These are phyloP conservation scores for Cryphonectria nitschkei DNA, from an alignment of 2,329 filamentous ascomycete species.

Conservation along the genomic window DNA sequence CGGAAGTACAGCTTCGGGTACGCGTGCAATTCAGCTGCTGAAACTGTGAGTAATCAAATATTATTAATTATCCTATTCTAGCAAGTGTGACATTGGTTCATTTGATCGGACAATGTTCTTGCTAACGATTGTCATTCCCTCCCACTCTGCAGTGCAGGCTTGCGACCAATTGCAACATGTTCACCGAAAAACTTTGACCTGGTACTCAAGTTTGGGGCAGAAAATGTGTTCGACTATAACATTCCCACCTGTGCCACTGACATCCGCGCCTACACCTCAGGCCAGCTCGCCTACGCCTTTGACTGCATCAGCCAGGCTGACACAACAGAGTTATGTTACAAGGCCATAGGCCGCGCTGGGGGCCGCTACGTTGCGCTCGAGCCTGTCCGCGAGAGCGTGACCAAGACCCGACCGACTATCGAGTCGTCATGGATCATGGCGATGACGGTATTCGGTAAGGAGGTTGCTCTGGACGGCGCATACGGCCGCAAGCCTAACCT, in stretches of 20 bases:
- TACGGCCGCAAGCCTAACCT: not conserved
- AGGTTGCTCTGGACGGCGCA: not conserved
- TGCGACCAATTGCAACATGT: slow-evolving; percentile 32
- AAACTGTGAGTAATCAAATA: slow-evolving; percentile 29
- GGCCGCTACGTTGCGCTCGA: slow-evolving; percentile 29
- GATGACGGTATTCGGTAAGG: not conserved
- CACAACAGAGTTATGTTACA: slow-evolving; percentile 42
- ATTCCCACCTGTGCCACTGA: slow-evolving; percentile 30
- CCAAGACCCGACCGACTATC: not conserved
- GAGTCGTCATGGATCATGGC: slow-evolving; percentile 6
- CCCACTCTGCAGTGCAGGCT: not conserved
- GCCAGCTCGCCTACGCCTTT: slow-evolving; percentile 40
- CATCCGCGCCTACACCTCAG: slow-evolving; percentile 42
- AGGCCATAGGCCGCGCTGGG: slow-evolving; percentile 39
- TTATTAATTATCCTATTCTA: too few species aligned
- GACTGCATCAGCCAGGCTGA: slow-evolving; percentile 41
- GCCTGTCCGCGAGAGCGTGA: not conserved
- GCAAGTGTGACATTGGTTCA: too few species aligned
- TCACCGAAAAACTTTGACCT: slow-evolving; percentile 39
- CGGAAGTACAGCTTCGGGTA: slow-evolving; percentile 8
- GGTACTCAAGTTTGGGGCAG: slow-evolving; percentile 43
- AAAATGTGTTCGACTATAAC: slow-evolving; percentile 44
- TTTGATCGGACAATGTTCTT: not conserved
- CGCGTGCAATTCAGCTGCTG: slow-evolving; percentile 15
- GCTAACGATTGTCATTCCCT: not conserved